phyloP scores from a whole-genome alignment of 2,329 filamentous ascomycete genomes.

The Claviceps digitariae region DNA sequence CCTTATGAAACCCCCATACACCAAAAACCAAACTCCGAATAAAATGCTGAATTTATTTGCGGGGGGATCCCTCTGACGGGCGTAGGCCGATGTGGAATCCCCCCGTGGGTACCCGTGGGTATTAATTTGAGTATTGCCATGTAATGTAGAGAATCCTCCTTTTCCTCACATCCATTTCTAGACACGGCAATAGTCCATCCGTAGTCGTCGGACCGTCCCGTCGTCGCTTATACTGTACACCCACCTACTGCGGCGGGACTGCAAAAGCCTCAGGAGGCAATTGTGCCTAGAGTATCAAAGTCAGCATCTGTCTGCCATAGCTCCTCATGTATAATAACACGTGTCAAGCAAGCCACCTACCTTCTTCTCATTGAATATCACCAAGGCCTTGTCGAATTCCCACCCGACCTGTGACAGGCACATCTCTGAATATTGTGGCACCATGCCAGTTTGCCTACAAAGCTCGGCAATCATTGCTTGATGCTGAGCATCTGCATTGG shows the following conservation, averaged over 20 bases:
- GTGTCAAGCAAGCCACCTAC: slow-evolving; percentile 27
- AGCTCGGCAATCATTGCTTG: slow-evolving; percentile 64
- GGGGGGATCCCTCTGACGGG: too few relatives aligned
- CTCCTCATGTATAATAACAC: not conserved
- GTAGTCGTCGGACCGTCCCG: too few relatives aligned
- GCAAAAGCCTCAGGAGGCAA: slow-evolving; percentile 16
- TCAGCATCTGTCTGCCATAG: not conserved
- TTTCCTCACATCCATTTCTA: not conserved
- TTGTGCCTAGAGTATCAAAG: slow-evolving; percentile 8
- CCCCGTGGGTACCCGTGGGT: too few relatives aligned
- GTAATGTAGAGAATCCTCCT: not conserved
- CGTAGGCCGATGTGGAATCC: too few relatives aligned
- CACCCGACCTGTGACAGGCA: slow-evolving; percentile 70
- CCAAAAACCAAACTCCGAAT: slow-evolving; percentile 3
- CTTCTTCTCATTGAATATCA: slow-evolving; percentile 63
- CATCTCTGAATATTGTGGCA: slow-evolving; percentile 60
- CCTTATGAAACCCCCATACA: not conserved
- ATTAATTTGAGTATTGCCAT: not conserved
- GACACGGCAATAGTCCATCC: not conserved
- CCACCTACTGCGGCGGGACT: slow-evolving; percentile 3
- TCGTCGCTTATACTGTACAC: too few relatives aligned
- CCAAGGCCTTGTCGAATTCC: slow-evolving; percentile 63
- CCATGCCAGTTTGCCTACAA: slow-evolving; percentile 68
- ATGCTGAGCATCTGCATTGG: slow-evolving; percentile 30
- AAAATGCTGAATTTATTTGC: not conserved